phyloP scores from a whole-genome alignment of 176 grass and related monocot species.

The Oryza australiensis region DNA sequence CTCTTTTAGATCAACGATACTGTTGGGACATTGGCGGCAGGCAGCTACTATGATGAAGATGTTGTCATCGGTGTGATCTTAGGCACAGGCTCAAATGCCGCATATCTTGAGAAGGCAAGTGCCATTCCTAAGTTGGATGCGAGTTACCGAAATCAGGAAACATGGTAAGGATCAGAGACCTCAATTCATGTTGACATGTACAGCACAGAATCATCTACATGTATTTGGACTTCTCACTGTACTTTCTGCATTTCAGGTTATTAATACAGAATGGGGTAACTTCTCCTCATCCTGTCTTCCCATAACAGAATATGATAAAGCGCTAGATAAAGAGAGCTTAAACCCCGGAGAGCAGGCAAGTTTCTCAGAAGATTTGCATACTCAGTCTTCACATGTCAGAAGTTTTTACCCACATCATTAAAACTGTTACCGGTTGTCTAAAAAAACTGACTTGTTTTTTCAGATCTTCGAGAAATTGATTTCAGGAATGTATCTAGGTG shows the following conservation, averaged over 20 bases:
- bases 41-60: conserved; percentile 64
- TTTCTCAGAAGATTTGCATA: not conserved
- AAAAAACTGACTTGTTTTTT: not conserved
- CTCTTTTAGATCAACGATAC: conserved; percentile 79
- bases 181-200: not conserved
- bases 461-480: conserved; percentile 89
- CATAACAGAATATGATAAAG: conserved; percentile 70
- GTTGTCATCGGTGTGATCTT: conserved; percentile 56
- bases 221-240: not conserved
- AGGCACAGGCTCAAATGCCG: conserved; percentile 71
- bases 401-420: not conserved
- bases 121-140: conserved; percentile 52
- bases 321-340: conserved; percentile 63
- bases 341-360: conserved; percentile 72
- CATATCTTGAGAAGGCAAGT: conserved; percentile 53
- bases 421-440: not conserved
- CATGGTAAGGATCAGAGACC: conserved; percentile 36
- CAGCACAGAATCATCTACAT: not conserved
- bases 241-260: conserved; percentile 41
- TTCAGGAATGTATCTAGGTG: conserved; percentile 84
- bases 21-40: conserved; percentile 74
- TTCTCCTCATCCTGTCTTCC: conserved; percentile 63
- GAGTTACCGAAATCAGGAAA: conserved; percentile 49
- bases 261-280: conserved; percentile 80
- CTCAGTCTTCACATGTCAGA: not conserved